phyloP scores from a whole-genome alignment of 805 yeast genomes.

The Candida sphagnicola region DNA sequence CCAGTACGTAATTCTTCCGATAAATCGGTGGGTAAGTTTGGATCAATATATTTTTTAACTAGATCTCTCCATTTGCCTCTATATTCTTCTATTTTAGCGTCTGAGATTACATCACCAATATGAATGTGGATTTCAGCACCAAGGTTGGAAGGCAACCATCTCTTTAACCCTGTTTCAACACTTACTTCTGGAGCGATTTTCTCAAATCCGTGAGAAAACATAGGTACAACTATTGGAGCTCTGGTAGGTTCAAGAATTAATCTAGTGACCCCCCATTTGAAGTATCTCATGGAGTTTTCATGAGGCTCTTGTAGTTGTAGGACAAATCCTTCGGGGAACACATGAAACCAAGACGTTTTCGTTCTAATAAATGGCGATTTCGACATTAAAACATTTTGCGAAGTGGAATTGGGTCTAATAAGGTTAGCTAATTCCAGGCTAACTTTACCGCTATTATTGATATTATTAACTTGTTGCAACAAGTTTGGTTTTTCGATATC shows the following conservation, averaged over 20 bases:
- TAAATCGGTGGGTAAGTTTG: slow-evolving; percentile 52
- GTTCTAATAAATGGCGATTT: slow-evolving; percentile 53
- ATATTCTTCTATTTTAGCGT: slow-evolving; percentile 51
- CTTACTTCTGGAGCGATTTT: slow-evolving; percentile 77
- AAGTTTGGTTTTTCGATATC: slow-evolving; percentile 26
- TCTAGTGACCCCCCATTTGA: slow-evolving; percentile 93
- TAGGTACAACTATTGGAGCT: slow-evolving; percentile 85
- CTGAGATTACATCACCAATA: slow-evolving; percentile 71
- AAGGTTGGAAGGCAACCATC: slow-evolving; percentile 58
- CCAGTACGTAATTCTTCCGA: slow-evolving; percentile 62
- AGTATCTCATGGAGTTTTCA: slow-evolving; percentile 85
- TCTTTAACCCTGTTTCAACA: slow-evolving; percentile 49
- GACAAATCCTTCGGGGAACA: slow-evolving; percentile 94
- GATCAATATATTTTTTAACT: slow-evolving; percentile 52
- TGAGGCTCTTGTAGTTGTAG: slow-evolving; percentile 79
- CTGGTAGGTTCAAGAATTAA: slow-evolving; percentile 75
- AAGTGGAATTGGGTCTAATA: slow-evolving; percentile 25
- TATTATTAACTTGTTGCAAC: slow-evolving; percentile 36
- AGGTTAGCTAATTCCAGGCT: slow-evolving; percentile 15
- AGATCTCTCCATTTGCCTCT: slow-evolving; percentile 68
- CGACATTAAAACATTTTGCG: slow-evolving; percentile 28
- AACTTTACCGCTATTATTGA: background rate
- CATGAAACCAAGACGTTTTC: slow-evolving; percentile 85
- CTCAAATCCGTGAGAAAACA: slow-evolving; percentile 83
- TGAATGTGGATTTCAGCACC: slow-evolving; percentile 66